Evolutionary conservation across 164 flowering plant genomes (phyloP).

Genomic region (Paratinospora sagittata): DNA sequence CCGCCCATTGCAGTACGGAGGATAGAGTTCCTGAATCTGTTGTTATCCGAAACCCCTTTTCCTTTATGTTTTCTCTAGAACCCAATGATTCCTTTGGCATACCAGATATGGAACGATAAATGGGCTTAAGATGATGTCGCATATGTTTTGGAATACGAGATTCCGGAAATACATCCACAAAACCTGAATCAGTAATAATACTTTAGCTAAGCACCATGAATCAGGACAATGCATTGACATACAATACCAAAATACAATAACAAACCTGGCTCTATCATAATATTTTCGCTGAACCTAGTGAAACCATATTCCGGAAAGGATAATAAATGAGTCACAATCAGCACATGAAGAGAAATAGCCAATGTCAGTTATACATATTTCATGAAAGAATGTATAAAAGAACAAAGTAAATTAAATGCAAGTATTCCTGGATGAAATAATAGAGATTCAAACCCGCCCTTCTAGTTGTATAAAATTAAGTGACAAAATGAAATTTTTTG

Average conservation of each 20-base stretch:
- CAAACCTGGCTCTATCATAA: constrained; percentile 65
- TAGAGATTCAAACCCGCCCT: no score
- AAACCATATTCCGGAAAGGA: constrained; percentile 9
- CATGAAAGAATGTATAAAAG: neutral
- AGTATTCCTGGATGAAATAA: neutral
- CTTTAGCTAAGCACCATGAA: constrained; percentile 64
- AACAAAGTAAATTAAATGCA: neutral
- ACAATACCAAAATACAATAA: constrained; percentile 57
- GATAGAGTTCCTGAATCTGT: constrained; percentile 52
- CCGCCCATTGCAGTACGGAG: constrained; percentile 54
- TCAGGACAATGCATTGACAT: neutral
- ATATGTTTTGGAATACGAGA: constrained; percentile 64
- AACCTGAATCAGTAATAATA: constrained; percentile 74
- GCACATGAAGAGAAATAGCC: neutral
- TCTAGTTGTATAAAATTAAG: no score
- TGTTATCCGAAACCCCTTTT: constrained; percentile 59
- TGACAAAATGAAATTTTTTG: no score
- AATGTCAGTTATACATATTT: neutral
- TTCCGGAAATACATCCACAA: constrained; percentile 77
- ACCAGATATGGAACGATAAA: constrained; percentile 34
- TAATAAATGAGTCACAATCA: neutral
- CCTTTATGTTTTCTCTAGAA: constrained; percentile 28
- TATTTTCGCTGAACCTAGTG: constrained; percentile 76
- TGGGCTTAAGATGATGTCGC: constrained; percentile 56
- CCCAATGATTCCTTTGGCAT: constrained; percentile 17